Base-by-base conservation (phyloP, 2,329 filamentous ascomycete species). In the Sclerotinia trifoliorum region DNA sequence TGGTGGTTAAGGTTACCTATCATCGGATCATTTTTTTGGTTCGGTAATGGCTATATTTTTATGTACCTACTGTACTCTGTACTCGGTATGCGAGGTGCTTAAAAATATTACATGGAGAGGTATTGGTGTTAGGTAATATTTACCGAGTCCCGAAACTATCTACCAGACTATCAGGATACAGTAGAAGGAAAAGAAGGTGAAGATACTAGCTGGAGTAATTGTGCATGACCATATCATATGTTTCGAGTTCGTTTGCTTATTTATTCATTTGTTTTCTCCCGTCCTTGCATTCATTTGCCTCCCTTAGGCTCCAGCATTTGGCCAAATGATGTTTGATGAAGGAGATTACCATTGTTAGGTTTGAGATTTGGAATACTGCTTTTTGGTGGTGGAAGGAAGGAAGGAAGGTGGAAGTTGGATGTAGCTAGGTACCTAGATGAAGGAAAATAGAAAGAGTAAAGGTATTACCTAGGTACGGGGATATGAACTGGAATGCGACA, bases 231-330 rank as follows among this genome's bases (percentile, higher is more conserved):
- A 60, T 26, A 24, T 60, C 29, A 29, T 29, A 29, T 29, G 15
- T 48, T 32, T 42, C n/a, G 39, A 8, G 2, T 35, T 29, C 19
- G 15, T 49, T 61, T 32, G 57, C 35, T 13, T 39, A 39, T 39
- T 39, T 5, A 35, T 35, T 35, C 32, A 35, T 35, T 35, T 32
- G 48, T 48, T 48, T 60, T 17, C 19, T 26, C 6, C 32, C 32
- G 10, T 48, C 6, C 29, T 35, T 24, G 19, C 58, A 35, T 60
- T 60, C 58, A 35, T 60, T 60, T 46, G 56, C n/a, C n/a, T 49
- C 8, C 26, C 44, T 44, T 19, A 62, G 58, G 58, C 58, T 62
- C 44, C 58, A 62, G 58, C 26, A 49, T 61, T 61, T 35, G n/a
- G 57, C n/a, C n/a, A n/a, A n/a, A n/a, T n/a, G n/a, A 46, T 26